Conservation (phyloP, 805 yeast species). For the Sugiyamaella americana region DNA sequence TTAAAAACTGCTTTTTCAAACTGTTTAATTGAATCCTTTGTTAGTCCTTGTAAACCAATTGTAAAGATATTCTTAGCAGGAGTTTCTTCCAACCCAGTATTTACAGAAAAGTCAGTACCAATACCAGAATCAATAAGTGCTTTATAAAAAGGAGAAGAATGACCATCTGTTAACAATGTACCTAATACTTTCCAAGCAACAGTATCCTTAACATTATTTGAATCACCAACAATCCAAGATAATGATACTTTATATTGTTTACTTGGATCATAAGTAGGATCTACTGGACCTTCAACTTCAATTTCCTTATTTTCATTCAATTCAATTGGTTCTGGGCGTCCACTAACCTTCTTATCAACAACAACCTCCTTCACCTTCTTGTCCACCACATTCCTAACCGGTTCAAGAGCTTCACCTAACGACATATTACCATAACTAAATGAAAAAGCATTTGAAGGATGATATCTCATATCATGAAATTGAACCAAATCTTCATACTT, state of each 20-base stretch:
- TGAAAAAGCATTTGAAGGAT: constrained; percentile 83
- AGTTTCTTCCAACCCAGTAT: constrained; percentile 79
- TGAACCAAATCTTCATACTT: constrained; percentile 67
- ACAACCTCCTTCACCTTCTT: constrained; percentile 17
- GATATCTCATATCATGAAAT: constrained; percentile 72
- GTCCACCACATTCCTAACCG: constrained; percentile 30
- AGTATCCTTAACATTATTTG: constrained; percentile 60
- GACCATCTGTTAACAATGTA: constrained; percentile 78
- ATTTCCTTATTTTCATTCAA: constrained; percentile 35
- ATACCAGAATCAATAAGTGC: constrained; percentile 76
- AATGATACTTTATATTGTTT: constrained; percentile 74
- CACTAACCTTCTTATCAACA: constrained; percentile 10
- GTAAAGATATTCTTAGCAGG: constrained; percentile 75
- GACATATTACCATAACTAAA: constrained; percentile 84
- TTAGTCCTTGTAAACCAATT: constrained; percentile 76
- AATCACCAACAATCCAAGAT: constrained; percentile 82
- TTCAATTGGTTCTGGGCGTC: constrained; percentile 39
- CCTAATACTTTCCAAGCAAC: constrained; percentile 68
- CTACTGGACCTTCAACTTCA: constrained; percentile 65
- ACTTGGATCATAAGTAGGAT: constrained; percentile 60
- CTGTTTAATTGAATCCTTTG: constrained; percentile 38
- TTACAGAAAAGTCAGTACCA: constrained; percentile 81
- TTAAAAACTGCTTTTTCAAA: constrained; percentile 45
- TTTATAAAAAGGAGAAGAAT: constrained; percentile 83
- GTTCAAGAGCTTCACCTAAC: constrained; percentile 52